Evolutionary conservation across 352 stramenopile genomes (phyloP), one percentile per base, ranked within the genome.

Genomic region (Phytophthora rubi): DNA sequence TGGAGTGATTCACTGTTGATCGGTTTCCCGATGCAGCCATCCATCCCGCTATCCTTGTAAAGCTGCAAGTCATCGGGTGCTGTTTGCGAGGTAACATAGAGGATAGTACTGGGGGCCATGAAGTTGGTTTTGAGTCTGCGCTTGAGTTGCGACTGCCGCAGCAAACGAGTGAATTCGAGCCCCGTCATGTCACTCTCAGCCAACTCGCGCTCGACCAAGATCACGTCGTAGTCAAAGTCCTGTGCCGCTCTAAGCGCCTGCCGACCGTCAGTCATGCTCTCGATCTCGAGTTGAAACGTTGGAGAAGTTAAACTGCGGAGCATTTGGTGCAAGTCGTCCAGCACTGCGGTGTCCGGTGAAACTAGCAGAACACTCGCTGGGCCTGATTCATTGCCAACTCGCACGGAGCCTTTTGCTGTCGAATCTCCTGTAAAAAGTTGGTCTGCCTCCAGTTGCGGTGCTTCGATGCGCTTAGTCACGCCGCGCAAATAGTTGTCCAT

Each of bases 11-110:
- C 78, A 4, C 52, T 53, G 32, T 86, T 76, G 7, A 97, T 51
- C 1, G 94, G 94, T 63, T 95, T 96, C 32, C 82, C 83, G 18
- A 98, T 75, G 60, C 93, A 98, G 5, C 94, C 92, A 69, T 98
- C 92, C 81, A 98, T 96, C n/a, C 92, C 92, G 6, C 76, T 82
- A 30, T 95, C 83, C 65, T 95, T 97, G 73, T 98, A 98, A 7
- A 83, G 59, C 51, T 92, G 82, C 3, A 98, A 74, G 66, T 98
- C 90, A 7, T 80, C 69, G 0, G 80, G 65, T 2, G 82, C 66
- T 1, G 86, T 96, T 54, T 88, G 61, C 10, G 63, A 72, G 16
- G 77, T 95, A 10, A 97, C 55, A n/a, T 84, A 95, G 1, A 98
- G 66, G 28, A 98, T 76, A 0, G 65, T 54, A 3, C 62, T 62